Percentiles rank a stretch among this genome's conserved stretches.
Conservation (phyloP, 1,284 basidiomycete species). For the Abortiporus biennis region DNA sequence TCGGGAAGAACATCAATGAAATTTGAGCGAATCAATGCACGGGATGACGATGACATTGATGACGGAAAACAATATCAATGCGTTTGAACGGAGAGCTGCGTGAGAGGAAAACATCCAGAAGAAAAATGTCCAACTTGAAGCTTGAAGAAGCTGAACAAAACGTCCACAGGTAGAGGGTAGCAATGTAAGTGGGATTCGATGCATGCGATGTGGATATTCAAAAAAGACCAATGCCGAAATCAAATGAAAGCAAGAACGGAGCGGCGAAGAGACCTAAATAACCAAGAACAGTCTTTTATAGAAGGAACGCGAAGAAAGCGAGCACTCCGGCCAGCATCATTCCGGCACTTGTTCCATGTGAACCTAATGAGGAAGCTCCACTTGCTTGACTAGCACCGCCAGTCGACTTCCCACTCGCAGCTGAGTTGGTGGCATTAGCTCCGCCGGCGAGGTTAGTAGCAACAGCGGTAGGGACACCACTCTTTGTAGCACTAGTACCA, state of each 20-base stretch:
- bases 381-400: neutral
- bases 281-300: neutral
- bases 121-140: too few relatives aligned
- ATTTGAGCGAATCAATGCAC: too few relatives aligned
- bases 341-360: neutral
- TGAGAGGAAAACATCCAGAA: too few relatives aligned
- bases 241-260: neutral
- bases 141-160: too few relatives aligned
- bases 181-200: too few relatives aligned
- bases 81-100: too few relatives aligned
- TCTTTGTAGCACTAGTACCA: constrained; percentile 1
- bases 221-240: neutral
- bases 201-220: neutral
- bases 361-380: neutral
- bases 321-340: constrained; percentile 4
- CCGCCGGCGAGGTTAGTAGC: constrained; percentile 5
- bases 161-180: too few relatives aligned
- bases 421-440: constrained; percentile 3
- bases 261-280: neutral
- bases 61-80: too few relatives aligned
- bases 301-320: constrained; percentile 4
- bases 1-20: too few relatives aligned
- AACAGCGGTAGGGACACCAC: too few relatives aligned
- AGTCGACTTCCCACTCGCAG: neutral
- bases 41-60: too few relatives aligned